Percentiles rank a stretch among this genome's conserved stretches.
These are phyloP conservation scores for Pichia cabralensis DNA, from an alignment of 805 yeast genomes.

Conservation along the genomic window DNA sequence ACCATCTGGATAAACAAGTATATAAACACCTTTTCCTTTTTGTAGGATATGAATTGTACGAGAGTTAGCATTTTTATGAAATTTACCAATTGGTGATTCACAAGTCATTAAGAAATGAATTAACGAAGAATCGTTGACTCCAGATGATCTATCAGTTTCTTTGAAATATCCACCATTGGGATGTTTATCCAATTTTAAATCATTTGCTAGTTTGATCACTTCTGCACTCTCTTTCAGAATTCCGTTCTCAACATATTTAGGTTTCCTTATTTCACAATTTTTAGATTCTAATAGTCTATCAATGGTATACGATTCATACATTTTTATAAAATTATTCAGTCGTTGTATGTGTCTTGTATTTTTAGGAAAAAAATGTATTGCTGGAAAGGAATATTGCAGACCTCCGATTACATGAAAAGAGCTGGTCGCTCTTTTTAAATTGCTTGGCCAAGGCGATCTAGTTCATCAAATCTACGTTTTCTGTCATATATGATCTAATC, in stretches of 20 bases:
- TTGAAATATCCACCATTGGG: slow-evolving; percentile 49
- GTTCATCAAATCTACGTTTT: too few species aligned
- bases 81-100: slow-evolving; percentile 39
- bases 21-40: slow-evolving; percentile 46
- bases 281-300: too few species aligned
- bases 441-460: too few species aligned
- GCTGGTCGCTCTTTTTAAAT: too few species aligned
- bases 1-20: slow-evolving; percentile 43
- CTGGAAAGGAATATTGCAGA: too few species aligned
- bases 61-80: slow-evolving; percentile 38
- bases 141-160: slow-evolving; percentile 41
- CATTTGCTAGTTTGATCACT: slow-evolving; percentile 26
- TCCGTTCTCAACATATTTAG: slow-evolving; percentile 14
- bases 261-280: slow-evolving; percentile 12
- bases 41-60: slow-evolving; percentile 47
- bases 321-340: too few species aligned
- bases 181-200: slow-evolving; percentile 32
- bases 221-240: slow-evolving; percentile 12
- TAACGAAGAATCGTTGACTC: slow-evolving; percentile 30
- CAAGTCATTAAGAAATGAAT: slow-evolving; percentile 45
- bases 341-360: too few species aligned
- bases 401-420: too few species aligned
- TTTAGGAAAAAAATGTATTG: too few species aligned
- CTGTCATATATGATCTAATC: too few species aligned
- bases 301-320: too few species aligned